phyloP scores from a whole-genome alignment of 164 flowering plant species.

The Tinospora cordifolia region DNA sequence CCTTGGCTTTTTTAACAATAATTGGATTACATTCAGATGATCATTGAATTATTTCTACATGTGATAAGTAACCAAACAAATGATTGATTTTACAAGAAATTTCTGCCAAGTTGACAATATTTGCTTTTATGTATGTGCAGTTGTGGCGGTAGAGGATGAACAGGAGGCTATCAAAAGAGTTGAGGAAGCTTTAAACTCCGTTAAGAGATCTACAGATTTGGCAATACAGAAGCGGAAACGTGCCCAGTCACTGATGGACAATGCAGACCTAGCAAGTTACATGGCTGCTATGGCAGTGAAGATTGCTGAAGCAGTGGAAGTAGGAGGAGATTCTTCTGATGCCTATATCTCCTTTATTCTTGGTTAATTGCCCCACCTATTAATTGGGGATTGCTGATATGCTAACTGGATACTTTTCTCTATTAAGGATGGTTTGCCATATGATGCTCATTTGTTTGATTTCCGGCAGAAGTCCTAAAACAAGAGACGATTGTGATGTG shows the following conservation, averaged over 20 bases:
- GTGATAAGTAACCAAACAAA: background rate
- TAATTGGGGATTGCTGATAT: background rate
- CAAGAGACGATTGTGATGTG: too few relatives aligned
- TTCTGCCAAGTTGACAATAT: background rate
- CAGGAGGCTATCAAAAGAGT: constrained; percentile 25
- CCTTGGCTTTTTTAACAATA: too few relatives aligned
- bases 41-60: background rate
- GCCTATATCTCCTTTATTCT: constrained; percentile 19
- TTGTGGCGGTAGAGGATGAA: constrained; percentile 11
- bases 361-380: constrained; percentile 13
- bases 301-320: constrained; percentile 50
- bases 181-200: constrained; percentile 45
- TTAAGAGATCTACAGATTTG: constrained; percentile 23
- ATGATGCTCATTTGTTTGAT: background rate
- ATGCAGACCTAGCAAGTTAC: constrained; percentile 60
- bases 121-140: constrained; percentile 7
- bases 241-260: constrained; percentile 64
- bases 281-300: constrained; percentile 57
- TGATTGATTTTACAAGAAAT: too few relatives aligned
- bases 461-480: background rate
- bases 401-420: background rate
- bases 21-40: background rate
- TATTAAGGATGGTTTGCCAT: background rate
- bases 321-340: constrained; percentile 21
- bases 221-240: constrained; percentile 51